Evolutionary conservation across 768 basidiomycete genomes (phyloP).

Genomic region (Leccinum boreale): DNA sequence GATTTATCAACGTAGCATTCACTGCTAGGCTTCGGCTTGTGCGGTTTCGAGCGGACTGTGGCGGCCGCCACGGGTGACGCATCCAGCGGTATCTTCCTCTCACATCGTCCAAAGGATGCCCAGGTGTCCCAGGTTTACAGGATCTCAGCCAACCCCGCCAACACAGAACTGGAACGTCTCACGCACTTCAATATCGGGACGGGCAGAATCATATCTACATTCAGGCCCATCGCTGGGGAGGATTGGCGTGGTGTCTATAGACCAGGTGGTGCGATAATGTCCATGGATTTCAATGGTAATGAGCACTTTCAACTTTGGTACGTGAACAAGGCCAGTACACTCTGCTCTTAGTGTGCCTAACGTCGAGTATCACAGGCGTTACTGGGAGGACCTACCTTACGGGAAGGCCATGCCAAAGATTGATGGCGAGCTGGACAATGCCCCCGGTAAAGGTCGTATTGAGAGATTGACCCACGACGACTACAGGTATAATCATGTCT

Average conservation of each 20-base stretch:
- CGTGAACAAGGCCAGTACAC: neutral
- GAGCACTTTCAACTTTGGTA: conserved; percentile 43
- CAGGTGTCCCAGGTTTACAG: conserved; percentile 38
- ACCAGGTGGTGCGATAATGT: conserved; percentile 34
- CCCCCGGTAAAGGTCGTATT: conserved; percentile 38
- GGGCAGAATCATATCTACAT: conserved; percentile 34
- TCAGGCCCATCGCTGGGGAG: conserved; percentile 35
- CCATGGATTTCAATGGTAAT: conserved; percentile 41
- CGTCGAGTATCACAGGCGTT: conserved; percentile 29
- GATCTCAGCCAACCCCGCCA: conserved; percentile 27
- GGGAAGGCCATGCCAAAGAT: conserved; percentile 31
- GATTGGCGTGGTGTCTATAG: conserved; percentile 40
- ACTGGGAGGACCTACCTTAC: conserved; percentile 38
- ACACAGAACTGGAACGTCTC: conserved; percentile 31
- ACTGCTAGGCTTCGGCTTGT: conserved; percentile 24
- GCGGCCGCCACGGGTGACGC: conserved; percentile 9
- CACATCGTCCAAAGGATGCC: conserved; percentile 38
- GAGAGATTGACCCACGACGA: conserved; percentile 41
- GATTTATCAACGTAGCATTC: neutral
- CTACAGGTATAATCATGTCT: conserved; percentile 29
- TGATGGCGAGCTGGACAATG: conserved; percentile 37
- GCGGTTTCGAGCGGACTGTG: conserved; percentile 26
- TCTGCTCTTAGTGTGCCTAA: neutral
- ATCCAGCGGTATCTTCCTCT: conserved; percentile 29
- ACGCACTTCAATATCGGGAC: conserved; percentile 39